Conservation (phyloP, 257 asterid species). For the Nicotiana noctiflora region DNA sequence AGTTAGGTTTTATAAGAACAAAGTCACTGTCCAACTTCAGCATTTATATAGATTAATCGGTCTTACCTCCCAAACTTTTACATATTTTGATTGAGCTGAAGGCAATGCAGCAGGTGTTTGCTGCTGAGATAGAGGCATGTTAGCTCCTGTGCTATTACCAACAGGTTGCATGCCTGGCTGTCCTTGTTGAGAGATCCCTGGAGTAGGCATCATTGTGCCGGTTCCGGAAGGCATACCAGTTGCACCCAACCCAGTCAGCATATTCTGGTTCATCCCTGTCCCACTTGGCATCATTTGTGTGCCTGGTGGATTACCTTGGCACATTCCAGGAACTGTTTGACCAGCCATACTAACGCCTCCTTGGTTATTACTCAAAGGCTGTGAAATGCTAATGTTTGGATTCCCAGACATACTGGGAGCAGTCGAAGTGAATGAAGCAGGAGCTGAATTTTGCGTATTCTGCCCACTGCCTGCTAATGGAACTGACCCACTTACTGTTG, state of each 20-base stretch:
- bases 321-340: slow-evolving; percentile 59
- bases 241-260: slow-evolving; percentile 40
- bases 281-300: slow-evolving; percentile 72
- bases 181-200: slow-evolving; percentile 47
- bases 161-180: slow-evolving; percentile 57
- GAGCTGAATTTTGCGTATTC: slow-evolving; percentile 48
- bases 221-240: slow-evolving; percentile 40
- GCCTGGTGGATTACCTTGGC: slow-evolving; percentile 60
- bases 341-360: slow-evolving; percentile 55
- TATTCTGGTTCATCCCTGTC: slow-evolving; percentile 53
- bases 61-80: slow-evolving; percentile 97
- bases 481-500: slow-evolving; percentile 51
- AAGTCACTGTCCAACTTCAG: background rate
- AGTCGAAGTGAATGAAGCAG: slow-evolving; percentile 52
- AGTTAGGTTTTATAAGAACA: background rate
- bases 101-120: slow-evolving; percentile 62
- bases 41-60: background rate
- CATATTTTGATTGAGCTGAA: slow-evolving; percentile 80
- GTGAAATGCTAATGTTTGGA: slow-evolving; percentile 56
- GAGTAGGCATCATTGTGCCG: slow-evolving; percentile 73
- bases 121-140: slow-evolving; percentile 80
- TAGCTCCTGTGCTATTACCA: slow-evolving; percentile 60
- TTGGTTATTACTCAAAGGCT: slow-evolving; percentile 53
- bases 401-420: slow-evolving; percentile 41
- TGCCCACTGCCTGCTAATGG: slow-evolving; percentile 49